A percentile compares a stretch with the other conserved stretches of the same genome.
These are phyloP conservation scores for Alternaria sp. DNA, from an alignment of 2,329 filamentous ascomycete species.

Conservation along the genomic window DNA sequence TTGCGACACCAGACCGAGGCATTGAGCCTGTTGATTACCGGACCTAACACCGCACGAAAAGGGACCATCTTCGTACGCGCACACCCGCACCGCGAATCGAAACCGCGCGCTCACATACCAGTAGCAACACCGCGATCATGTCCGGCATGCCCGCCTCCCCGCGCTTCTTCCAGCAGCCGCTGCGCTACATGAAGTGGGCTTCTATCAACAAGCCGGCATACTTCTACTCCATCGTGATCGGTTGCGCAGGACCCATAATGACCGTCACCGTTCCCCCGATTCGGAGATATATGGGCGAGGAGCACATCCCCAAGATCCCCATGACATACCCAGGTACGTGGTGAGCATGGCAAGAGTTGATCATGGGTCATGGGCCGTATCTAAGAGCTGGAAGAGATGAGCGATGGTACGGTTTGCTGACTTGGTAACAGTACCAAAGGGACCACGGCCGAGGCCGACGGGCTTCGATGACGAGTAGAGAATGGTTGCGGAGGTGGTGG, in stretches of 20 bases:
- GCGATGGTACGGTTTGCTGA: conserved; percentile 10
- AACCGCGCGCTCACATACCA: conserved; percentile 7
- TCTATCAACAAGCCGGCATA: conserved; percentile 87
- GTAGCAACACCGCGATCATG: conserved; percentile 60
- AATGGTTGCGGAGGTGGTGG: not conserved
- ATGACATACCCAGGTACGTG: conserved; percentile 90
- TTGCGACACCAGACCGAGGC: conserved; percentile 25
- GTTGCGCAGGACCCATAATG: conserved; percentile 73
- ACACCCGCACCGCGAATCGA: not conserved
- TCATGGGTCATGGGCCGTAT: not conserved
- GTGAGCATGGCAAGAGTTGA: not conserved
- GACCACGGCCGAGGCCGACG: conserved; percentile 55
- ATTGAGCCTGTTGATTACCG: conserved; percentile 30
- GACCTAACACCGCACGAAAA: not conserved
- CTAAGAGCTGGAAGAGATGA: not conserved
- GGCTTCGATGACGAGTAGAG: conserved; percentile 57
- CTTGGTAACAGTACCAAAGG: conserved; percentile 55
- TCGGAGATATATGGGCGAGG: conserved; percentile 74
- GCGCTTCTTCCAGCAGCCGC: conserved; percentile 82
- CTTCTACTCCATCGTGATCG: conserved; percentile 86
- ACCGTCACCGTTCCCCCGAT: conserved; percentile 78
- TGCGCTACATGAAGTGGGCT: conserved; percentile 88
- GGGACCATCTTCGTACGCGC: conserved; percentile 12
- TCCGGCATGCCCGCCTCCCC: conserved; percentile 55
- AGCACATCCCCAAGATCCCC: conserved; percentile 72